These are phyloP conservation scores for Cytospora paraplurivora DNA, from an alignment of 2,329 filamentous ascomycete genomes.

Conservation along the genomic window DNA sequence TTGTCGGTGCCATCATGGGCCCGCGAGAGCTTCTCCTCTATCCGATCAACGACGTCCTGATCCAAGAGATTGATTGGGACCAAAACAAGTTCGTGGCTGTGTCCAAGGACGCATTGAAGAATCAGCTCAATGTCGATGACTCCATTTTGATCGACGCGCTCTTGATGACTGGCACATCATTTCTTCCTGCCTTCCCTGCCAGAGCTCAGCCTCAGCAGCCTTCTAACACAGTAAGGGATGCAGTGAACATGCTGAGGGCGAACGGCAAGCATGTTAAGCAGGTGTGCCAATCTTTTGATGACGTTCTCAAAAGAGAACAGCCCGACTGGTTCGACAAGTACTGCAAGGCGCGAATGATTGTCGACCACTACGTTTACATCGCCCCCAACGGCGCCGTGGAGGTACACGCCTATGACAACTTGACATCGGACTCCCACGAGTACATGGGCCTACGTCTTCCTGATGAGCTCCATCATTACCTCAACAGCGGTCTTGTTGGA, in stretches of 20 bases:
- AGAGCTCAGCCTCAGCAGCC: constrained; percentile 57
- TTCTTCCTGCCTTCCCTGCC: constrained; percentile 74
- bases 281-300: constrained; percentile 76
- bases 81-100: constrained; percentile 62
- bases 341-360: constrained; percentile 78
- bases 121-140: constrained; percentile 65
- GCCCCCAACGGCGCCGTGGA: constrained; percentile 74
- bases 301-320: constrained; percentile 72
- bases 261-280: constrained; percentile 69
- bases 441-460: constrained; percentile 90
- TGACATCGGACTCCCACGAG: constrained; percentile 83
- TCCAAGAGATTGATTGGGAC: constrained; percentile 68
- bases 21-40: constrained; percentile 85
- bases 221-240: constrained; percentile 67
- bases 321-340: constrained; percentile 83
- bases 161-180: constrained; percentile 79
- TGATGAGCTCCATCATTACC: constrained; percentile 86
- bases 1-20: constrained; percentile 76
- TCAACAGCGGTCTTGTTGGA: constrained; percentile 80
- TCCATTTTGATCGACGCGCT: constrained; percentile 81
- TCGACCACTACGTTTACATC: constrained; percentile 86
- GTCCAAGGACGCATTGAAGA: constrained; percentile 70
- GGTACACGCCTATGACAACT: constrained; percentile 70
- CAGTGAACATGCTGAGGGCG: constrained; percentile 75
- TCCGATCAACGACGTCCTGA: constrained; percentile 76